Conservation (phyloP, 2,329 filamentous ascomycete species). For the Canariomyces notabilis region DNA sequence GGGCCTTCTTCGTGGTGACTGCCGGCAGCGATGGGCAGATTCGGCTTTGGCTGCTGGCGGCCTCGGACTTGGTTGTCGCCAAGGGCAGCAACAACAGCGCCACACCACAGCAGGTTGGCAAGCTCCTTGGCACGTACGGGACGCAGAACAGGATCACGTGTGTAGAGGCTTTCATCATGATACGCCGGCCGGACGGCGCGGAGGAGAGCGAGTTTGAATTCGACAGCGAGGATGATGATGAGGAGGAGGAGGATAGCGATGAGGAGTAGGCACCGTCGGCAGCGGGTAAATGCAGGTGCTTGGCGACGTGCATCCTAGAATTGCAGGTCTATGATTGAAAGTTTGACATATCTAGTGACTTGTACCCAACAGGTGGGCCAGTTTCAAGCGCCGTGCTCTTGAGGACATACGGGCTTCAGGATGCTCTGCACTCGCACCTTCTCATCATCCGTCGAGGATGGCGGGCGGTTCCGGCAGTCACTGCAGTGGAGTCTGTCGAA, state of each 20-base stretch:
- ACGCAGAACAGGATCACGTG: slow-evolving; percentile 89
- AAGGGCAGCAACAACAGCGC: slow-evolving; percentile 22
- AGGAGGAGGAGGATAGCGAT: slow-evolving; percentile 33
- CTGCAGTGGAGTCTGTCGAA: too few species aligned
- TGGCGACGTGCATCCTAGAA: too few species aligned
- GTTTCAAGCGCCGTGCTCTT: too few species aligned
- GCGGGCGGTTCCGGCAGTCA: too few species aligned
- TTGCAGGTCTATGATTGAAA: too few species aligned
- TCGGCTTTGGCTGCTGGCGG: slow-evolving; percentile 65
- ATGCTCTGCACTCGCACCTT: too few species aligned
- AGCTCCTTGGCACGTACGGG: slow-evolving; percentile 70
- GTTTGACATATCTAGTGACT: too few species aligned
- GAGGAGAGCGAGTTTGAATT: slow-evolving; percentile 54
- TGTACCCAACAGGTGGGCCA: too few species aligned
- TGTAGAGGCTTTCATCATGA: slow-evolving; percentile 79
- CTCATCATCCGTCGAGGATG: too few species aligned
- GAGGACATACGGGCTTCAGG: too few species aligned
- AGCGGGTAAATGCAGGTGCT: too few species aligned
- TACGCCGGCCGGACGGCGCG: slow-evolving; percentile 56
- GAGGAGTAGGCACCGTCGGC: slow-evolving; percentile 15
- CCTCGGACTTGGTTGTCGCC: slow-evolving; percentile 37
- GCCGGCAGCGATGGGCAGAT: slow-evolving; percentile 82
- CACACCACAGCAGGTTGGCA: slow-evolving; percentile 56
- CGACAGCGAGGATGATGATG: slow-evolving; percentile 37
- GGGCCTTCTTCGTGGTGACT: slow-evolving; percentile 57